Evolutionary conservation across 768 basidiomycete genomes (phyloP).

Genomic region (Suillus clintonianus): DNA sequence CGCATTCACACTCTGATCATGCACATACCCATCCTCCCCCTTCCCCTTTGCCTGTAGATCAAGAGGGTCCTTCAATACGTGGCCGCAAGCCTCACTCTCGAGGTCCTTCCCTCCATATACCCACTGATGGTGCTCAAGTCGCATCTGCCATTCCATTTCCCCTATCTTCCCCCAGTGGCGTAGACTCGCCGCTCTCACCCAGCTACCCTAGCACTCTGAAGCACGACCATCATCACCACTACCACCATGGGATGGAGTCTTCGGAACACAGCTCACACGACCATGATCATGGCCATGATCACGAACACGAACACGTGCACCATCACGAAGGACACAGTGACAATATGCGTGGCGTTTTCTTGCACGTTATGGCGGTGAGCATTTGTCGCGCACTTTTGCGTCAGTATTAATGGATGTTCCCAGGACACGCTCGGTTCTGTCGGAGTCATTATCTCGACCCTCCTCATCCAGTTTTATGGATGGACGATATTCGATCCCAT

Average conservation of each 20-base stretch:
- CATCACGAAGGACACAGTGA: constrained; percentile 87
- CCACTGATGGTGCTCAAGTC: constrained; percentile 23
- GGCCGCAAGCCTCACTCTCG: constrained; percentile 39
- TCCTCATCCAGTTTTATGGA: constrained; percentile 93
- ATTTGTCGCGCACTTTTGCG: neutral
- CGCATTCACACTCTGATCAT: constrained; percentile 16
- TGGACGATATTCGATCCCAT: constrained; percentile 99
- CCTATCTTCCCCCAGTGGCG: constrained; percentile 20
- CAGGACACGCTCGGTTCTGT: constrained; percentile 96
- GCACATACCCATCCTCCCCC: constrained; percentile 14
- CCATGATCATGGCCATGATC: constrained; percentile 51
- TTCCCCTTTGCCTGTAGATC: constrained; percentile 9
- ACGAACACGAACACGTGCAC: constrained; percentile 53
- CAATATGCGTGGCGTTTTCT: constrained; percentile 98
- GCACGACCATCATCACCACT: constrained; percentile 45
- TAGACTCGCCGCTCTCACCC: constrained; percentile 63
- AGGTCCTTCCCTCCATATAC: constrained; percentile 42
- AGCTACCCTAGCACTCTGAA: constrained; percentile 55
- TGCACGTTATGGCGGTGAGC: constrained; percentile 93
- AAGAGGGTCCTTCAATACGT: constrained; percentile 20
- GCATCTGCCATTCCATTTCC: constrained; percentile 27
- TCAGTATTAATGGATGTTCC: constrained; percentile 10
- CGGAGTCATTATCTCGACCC: constrained; percentile 95
- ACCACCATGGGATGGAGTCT: constrained; percentile 19
- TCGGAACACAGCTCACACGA: constrained; percentile 21